A percentile compares a stretch with the other conserved stretches of the same genome.
Conservation (phyloP, 2,329 filamentous ascomycete genomes). For the Aspergillus vadensis region DNA sequence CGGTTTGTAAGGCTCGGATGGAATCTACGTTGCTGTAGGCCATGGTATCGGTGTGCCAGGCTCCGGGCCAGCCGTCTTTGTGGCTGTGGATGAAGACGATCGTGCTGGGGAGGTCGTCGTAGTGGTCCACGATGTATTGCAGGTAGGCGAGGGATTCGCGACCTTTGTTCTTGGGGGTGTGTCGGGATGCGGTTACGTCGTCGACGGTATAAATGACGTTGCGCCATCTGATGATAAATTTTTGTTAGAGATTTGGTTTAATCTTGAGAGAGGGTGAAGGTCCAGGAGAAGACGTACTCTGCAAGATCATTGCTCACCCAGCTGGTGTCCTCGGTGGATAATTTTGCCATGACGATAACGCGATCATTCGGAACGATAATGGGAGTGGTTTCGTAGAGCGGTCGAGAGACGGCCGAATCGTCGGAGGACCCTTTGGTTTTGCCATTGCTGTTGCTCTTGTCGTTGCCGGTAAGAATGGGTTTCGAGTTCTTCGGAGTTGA, state of each 20-base stretch:
- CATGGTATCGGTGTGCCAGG: constrained; percentile 62
- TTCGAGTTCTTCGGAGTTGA: constrained; percentile 1
- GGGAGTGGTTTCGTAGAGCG: constrained; percentile 29
- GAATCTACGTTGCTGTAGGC: constrained; percentile 57
- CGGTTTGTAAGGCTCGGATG: constrained; percentile 52
- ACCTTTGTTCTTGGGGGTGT: constrained; percentile 46
- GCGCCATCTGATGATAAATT: constrained; percentile 43
- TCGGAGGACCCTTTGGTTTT: constrained; percentile 3
- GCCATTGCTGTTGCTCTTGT: constrained; percentile 9
- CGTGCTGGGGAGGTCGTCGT: constrained; percentile 52
- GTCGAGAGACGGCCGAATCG: constrained; percentile 12
- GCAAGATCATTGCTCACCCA: constrained; percentile 49
- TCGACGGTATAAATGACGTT: constrained; percentile 49
- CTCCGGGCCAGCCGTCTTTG: constrained; percentile 44
- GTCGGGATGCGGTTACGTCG: constrained; percentile 32
- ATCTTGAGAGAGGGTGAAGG: neutral
- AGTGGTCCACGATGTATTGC: constrained; percentile 50
- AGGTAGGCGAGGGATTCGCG: constrained; percentile 50
- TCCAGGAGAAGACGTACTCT: constrained; percentile 33
- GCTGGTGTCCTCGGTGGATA: constrained; percentile 46
- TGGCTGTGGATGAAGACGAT: constrained; percentile 61
- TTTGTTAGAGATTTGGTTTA: too few species aligned
- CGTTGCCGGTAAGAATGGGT: constrained; percentile 5
- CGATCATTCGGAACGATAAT: constrained; percentile 41
- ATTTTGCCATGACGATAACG: constrained; percentile 48